Evolutionary conservation across 2,329 filamentous ascomycete genomes (phyloP), one percentile per base, ranked within the genome.

Genomic region (Cercospora nicotianae): DNA sequence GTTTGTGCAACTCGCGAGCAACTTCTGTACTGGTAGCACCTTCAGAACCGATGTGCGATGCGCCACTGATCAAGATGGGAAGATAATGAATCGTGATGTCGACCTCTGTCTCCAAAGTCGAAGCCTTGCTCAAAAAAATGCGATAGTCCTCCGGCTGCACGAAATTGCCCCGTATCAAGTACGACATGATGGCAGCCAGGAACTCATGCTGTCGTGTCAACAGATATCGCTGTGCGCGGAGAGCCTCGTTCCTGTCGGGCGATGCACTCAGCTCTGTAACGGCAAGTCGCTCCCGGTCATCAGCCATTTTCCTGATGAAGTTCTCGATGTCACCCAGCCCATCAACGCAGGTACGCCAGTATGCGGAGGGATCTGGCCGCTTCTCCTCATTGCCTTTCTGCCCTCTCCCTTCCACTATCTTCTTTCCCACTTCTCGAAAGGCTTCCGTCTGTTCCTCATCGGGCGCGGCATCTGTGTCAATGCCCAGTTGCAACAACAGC

Each of bases 181-280:
- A 89, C 69, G 89, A 89, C 62, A 96, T 82, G 63, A 97, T 91
- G n/a, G 93, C 86, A 12, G 90, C 90, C 16, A 99, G 83, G 16
- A 91, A 88, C 77, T 99, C 94, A 77, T 99, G 96, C 79, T 99
- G 94, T 75, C 92, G 90, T 23, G 90, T 88, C 62, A 99, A 85
- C 75, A 92, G 96, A 72, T 87, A 83, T 55, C 90, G 88, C 74
- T 96, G 92, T 75, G 92, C 91, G 73, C 94, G 90, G 69, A 96
- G 86, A 3, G 90, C 90, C 76, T 96, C 92, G 72, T 90, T 84
- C 66, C 90, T 85, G 72, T 94, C 91, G 9, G 85, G 84, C 55
- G 85, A 80, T 28, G 85, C 84, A 6, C 82, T 83, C 71, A 91
- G 88, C 3, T 91, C 91, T 12, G 97, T 85, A 3, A 96, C 86